Evolutionary conservation across 2,329 filamentous ascomycete genomes (phyloP).

Genomic region (Nigrospora sphaerica): DNA sequence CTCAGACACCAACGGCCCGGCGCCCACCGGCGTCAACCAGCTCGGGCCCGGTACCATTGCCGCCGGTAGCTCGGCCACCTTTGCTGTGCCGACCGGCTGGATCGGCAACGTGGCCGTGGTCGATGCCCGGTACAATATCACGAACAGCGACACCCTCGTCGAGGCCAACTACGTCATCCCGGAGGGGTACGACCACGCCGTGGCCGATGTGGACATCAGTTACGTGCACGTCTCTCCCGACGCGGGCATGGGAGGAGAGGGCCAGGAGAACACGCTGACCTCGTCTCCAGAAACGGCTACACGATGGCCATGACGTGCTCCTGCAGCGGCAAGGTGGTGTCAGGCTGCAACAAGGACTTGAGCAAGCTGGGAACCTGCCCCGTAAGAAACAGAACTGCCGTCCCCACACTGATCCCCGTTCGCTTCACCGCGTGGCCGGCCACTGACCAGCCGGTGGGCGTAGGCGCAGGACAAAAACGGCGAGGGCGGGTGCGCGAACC

Average conservation of each 20-base stretch:
- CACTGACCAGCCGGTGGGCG: not conserved
- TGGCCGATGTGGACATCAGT: constrained; percentile 13
- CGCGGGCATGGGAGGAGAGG: not conserved
- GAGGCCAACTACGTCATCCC: constrained; percentile 8
- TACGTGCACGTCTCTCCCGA: constrained; percentile 9
- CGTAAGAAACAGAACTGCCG: constrained; percentile 2
- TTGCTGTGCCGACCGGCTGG: constrained; percentile 12
- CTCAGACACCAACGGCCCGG: constrained; percentile 3
- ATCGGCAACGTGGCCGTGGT: constrained; percentile 12
- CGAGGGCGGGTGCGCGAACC: constrained; percentile 12
- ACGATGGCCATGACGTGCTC: constrained; percentile 12
- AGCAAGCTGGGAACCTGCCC: constrained; percentile 7
- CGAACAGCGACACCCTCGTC: constrained; percentile 6
- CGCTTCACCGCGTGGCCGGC: not conserved
- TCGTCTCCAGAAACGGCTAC: constrained; percentile 9
- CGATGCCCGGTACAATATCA: constrained; percentile 2
- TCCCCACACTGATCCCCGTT: not conserved
- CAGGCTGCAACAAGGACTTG: constrained; percentile 15
- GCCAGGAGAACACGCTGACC: not conserved
- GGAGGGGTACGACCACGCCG: not conserved
- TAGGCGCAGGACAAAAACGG: constrained; percentile 1
- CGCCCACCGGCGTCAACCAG: constrained; percentile 3
- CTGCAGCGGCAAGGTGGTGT: constrained; percentile 7
- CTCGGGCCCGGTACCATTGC: constrained; percentile 7
- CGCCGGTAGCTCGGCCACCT: constrained; percentile 1